Base-by-base conservation (phyloP, 2,329 filamentous ascomycete genomes). In the Monilinia laxa region DNA sequence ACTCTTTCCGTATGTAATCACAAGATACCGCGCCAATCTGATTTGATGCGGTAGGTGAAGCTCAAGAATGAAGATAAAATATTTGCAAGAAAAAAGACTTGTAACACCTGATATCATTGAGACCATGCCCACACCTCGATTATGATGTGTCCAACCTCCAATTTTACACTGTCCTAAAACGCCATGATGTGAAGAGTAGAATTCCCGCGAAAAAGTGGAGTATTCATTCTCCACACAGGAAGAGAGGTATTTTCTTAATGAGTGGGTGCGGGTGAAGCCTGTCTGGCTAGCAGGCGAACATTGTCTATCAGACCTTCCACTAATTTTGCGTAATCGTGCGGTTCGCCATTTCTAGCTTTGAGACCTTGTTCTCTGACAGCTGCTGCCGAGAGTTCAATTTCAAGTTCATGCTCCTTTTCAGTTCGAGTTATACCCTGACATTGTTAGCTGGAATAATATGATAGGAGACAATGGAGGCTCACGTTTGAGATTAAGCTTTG, bases 301-400 rank as follows among this genome's bases (percentile, higher is more conserved):
- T 95, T 94, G 76, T 93, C 89, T 66, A 94, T 79, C 69, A 95
- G 85, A 1, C 89, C 90, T 69, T 90, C 87, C 3, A 95, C 85
- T 18, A 94, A 78, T 56, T 87, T 84, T 65, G 85, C 82, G 75
- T 90, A 92, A 63, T 83, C 84, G 72, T 88, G 86, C 65, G 83
- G 79, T 2, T 67, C 65, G 25, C 80, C 80, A 6, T 76, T 77
- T 71, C 82, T 79, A 31, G 86, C 83, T 66, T 83, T 81, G 47
- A 80, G 79, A 9, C 89, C 89, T 70, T 93, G 89, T 14, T 89
- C 84, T 57, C 90, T 78, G 18, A 94, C 76, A n/a, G 83, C 80
- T 6, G 77, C 78, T 0, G 89, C 82, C n/a, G 86, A 82, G 18
- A 95, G 77, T 76, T 95, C 92, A 58, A 96, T 84, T 75, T 96